These are phyloP conservation scores for Vitis vinifera DNA, from an alignment of 164 flowering plant species.

Conservation along the genomic window DNA sequence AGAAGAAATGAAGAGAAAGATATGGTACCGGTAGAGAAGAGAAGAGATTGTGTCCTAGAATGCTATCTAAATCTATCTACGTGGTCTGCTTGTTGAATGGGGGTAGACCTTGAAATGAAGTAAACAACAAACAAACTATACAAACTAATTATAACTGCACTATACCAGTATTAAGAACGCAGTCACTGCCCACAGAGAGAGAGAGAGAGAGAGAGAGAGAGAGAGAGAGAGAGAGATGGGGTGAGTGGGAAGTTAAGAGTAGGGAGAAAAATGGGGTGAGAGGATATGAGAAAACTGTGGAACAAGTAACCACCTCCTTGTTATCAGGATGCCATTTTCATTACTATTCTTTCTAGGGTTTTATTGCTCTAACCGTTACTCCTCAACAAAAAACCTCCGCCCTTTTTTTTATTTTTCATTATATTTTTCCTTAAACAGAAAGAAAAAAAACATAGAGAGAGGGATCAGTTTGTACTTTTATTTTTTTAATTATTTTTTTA, in stretches of 20 bases:
- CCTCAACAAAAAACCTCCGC: too few species aligned
- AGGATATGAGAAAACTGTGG: neutral
- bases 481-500: too few species aligned
- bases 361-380: too few species aligned
- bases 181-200: too few species aligned
- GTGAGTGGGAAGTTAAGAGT: conserved; percentile 5
- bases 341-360: too few species aligned
- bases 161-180: neutral
- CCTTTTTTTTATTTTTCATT: too few species aligned
- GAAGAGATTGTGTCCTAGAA: neutral
- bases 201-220: conserved; percentile 7
- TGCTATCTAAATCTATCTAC: neutral
- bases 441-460: too few species aligned
- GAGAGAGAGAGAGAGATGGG: conserved; percentile 4
- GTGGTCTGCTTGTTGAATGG: neutral
- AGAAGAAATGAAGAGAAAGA: neutral
- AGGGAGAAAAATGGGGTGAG: neutral
- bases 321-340: too few species aligned
- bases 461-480: too few species aligned
- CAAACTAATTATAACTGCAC: neutral
- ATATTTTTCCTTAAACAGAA: too few species aligned
- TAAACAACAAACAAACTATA: neutral
- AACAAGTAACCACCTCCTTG: neutral
- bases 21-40: neutral
- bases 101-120: neutral